Conservation (phyloP, 2,329 filamentous ascomycete species). For the Ramularia endophylla region DNA sequence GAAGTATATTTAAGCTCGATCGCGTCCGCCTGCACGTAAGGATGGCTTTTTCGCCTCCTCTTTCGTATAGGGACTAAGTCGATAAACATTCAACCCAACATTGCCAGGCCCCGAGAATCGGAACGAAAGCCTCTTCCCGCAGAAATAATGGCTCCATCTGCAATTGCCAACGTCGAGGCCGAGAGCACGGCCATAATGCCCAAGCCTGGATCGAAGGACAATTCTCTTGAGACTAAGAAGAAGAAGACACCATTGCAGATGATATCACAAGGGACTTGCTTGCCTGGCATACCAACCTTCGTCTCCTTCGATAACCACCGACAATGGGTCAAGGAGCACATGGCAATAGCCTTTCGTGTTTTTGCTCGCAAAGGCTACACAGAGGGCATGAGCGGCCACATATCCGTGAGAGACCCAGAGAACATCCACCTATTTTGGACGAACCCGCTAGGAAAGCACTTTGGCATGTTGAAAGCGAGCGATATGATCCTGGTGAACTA, state of each 20-base stretch:
- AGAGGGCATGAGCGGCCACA: constrained; percentile 65
- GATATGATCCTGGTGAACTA: constrained; percentile 64
- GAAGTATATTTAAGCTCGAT: too few species aligned
- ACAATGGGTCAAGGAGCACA: constrained; percentile 57
- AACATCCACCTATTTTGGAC: constrained; percentile 61
- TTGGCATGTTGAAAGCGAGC: constrained; percentile 56
- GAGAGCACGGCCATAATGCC: constrained; percentile 14
- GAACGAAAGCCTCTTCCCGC: too few species aligned
- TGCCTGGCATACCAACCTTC: constrained; percentile 53
- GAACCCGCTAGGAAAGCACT: constrained; percentile 60
- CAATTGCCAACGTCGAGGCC: constrained; percentile 14
- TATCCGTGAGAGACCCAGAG: constrained; percentile 61
- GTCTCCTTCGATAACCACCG: constrained; percentile 51
- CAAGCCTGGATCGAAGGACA: constrained; percentile 5
- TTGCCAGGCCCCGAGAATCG: too few species aligned
- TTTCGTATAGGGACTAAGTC: too few species aligned
- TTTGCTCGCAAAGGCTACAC: constrained; percentile 61
- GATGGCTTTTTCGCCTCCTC: too few species aligned
- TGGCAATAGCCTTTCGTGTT: constrained; percentile 62
- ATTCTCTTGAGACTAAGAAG: constrained; percentile 12
- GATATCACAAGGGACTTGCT: constrained; percentile 43
- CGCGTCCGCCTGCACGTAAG: too few species aligned
- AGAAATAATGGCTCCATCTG: constrained; percentile 29
- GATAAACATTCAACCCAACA: too few species aligned
- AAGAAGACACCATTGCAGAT: constrained; percentile 30